phyloP scores from a whole-genome alignment of 1,284 basidiomycete genomes.

The Apiotrichum akiyoshidainum region DNA sequence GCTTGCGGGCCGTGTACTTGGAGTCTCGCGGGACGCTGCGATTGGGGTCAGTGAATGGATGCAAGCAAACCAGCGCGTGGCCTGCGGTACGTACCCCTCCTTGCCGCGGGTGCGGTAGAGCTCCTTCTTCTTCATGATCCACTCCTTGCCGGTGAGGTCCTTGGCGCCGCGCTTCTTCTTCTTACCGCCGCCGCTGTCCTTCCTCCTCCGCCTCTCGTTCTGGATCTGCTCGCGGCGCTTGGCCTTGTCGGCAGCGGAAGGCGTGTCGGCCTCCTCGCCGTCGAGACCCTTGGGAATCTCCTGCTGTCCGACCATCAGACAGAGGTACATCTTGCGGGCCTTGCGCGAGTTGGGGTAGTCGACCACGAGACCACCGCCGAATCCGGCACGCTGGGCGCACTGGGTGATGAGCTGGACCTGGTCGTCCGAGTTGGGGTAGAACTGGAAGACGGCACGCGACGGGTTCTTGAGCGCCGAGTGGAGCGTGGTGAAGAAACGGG shows the following conservation, averaged over 20 bases:
- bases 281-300: slow-evolving; percentile 71
- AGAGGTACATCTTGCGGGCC: slow-evolving; percentile 86
- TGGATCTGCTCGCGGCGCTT: slow-evolving; percentile 53
- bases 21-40: slow-evolving; percentile 50
- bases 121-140: slow-evolving; percentile 59
- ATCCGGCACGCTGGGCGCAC: slow-evolving; percentile 89
- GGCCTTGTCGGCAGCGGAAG: slow-evolving; percentile 50
- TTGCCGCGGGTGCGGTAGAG: slow-evolving; percentile 57
- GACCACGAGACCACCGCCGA: slow-evolving; percentile 93
- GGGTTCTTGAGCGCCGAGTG: slow-evolving; percentile 89
- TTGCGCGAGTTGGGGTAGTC: slow-evolving; percentile 97
- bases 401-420: slow-evolving; percentile 93
- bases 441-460: slow-evolving; percentile 89
- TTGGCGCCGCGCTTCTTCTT: slow-evolving; percentile 37
- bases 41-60: neutral
- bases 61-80: neutral
- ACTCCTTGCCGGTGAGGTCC: slow-evolving; percentile 53
- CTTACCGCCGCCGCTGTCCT: slow-evolving; percentile 26
- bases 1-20: slow-evolving; percentile 51
- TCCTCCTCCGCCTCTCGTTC: slow-evolving; percentile 44
- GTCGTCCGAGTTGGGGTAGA: slow-evolving; percentile 92
- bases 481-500: slow-evolving; percentile 93
- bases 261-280: slow-evolving; percentile 62
- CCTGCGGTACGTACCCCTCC: slow-evolving; percentile 47
- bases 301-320: slow-evolving; percentile 70